Conservation (phyloP, 495 filamentous ascomycete species). For the Aspergillus diversus region DNA sequence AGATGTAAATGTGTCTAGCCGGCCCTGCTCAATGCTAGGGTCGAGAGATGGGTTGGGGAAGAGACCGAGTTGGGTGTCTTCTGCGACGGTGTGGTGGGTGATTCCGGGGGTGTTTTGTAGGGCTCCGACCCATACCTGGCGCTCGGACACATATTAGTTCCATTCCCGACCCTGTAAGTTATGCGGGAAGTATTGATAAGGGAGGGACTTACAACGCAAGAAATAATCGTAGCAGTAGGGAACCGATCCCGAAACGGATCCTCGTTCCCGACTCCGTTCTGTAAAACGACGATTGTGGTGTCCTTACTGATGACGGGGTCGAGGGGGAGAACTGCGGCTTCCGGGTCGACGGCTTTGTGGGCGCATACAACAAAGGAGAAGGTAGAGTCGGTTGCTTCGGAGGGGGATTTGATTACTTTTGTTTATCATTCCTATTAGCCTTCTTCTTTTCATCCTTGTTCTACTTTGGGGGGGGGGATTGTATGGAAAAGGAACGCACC, state of each 20-base stretch:
- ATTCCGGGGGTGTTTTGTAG: constrained; percentile 48
- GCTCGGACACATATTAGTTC: background rate
- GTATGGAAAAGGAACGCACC: constrained; percentile 27
- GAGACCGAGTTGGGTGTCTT: constrained; percentile 50
- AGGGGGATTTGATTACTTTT: constrained; percentile 44
- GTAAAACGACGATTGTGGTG: constrained; percentile 63
- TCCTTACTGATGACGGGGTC: constrained; percentile 39
- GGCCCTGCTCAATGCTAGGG: constrained; percentile 1
- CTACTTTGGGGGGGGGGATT: background rate
- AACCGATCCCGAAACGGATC: constrained; percentile 61
- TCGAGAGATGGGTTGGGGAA: constrained; percentile 42
- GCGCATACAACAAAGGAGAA: constrained; percentile 55
- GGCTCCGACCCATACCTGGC: constrained; percentile 51
- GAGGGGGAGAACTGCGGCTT: constrained; percentile 37
- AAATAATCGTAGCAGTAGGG: constrained; percentile 58
- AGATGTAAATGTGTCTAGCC: constrained; percentile 42
- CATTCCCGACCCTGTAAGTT: too few species aligned
- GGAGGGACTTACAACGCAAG: constrained; percentile 49
- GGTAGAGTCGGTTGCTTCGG: constrained; percentile 34
- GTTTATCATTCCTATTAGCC: background rate
- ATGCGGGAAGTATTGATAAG: background rate
- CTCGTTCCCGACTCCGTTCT: constrained; percentile 74
- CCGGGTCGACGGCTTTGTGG: constrained; percentile 55
- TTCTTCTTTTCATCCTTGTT: background rate
- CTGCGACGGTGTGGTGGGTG: constrained; percentile 49